A percentile compares a stretch with the other conserved stretches of the same genome.
phyloP scores from a whole-genome alignment of 768 basidiomycete genomes.

The Albatrellus ellisii region DNA sequence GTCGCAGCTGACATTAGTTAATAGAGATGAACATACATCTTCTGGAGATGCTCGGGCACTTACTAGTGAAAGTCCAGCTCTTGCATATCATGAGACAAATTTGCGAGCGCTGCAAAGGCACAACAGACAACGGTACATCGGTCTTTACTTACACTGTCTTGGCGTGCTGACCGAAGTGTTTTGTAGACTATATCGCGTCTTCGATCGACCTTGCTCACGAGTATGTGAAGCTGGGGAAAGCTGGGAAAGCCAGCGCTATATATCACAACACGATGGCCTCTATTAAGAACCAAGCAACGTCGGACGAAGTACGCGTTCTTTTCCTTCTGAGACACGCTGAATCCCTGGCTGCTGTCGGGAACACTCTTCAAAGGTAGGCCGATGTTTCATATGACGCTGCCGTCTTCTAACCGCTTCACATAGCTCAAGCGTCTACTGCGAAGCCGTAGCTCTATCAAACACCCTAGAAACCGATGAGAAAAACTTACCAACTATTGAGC shows the following conservation, averaged over 20 bases:
- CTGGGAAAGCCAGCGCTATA: slow-evolving; percentile 48
- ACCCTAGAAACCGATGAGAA: slow-evolving; percentile 31
- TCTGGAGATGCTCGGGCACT: slow-evolving; percentile 11
- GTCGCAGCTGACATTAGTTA: too few relatives aligned
- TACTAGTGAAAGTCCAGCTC: slow-evolving; percentile 11
- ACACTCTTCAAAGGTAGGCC: slow-evolving; percentile 44
- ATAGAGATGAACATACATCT: slow-evolving; percentile 11
- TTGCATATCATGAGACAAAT: slow-evolving; percentile 8
- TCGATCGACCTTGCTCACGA: slow-evolving; percentile 70
- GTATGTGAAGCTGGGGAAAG: slow-evolving; percentile 67
- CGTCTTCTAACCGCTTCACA: neutral
- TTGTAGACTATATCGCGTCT: slow-evolving; percentile 43
- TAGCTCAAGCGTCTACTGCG: slow-evolving; percentile 42
- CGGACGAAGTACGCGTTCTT: slow-evolving; percentile 37
- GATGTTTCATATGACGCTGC: neutral
- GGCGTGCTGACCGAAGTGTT: slow-evolving; percentile 1
- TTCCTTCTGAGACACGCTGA: slow-evolving; percentile 59
- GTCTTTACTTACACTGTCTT: neutral
- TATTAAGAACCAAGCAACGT: slow-evolving; percentile 30
- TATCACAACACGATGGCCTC: slow-evolving; percentile 43
- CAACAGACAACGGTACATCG: slow-evolving; percentile 32
- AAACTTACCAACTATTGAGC: slow-evolving; percentile 34
- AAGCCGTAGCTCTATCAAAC: slow-evolving; percentile 39
- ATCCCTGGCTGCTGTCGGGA: slow-evolving; percentile 45
- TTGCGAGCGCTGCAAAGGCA: slow-evolving; percentile 4